Base-by-base conservation (phyloP, 352 stramenopile genomes). In the Pythium myriotylum region DNA sequence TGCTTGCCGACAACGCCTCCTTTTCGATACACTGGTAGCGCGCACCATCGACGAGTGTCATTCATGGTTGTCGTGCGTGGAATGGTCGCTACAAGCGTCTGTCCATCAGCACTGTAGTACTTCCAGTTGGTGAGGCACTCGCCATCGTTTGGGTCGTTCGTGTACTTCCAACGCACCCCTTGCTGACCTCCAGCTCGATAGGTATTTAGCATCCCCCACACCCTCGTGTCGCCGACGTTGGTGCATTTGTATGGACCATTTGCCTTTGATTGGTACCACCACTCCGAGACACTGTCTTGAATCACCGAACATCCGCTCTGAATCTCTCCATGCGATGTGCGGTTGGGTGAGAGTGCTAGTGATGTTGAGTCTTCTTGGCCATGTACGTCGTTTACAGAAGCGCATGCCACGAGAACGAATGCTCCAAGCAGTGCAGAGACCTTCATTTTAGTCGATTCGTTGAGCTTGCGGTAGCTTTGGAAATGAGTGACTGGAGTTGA, bases 81-180 rank as follows among this genome's bases (percentile, higher is more conserved):
- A 12, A 50, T 42, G 0, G 27, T 24, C 14, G 26, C 13, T 7
- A 43, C 20, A 6, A 19, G 19, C 2, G 45, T 55, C 22, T 40
- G 1, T 0, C 53, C 42, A 35, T 52, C 26, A 0, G n/a, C 17
- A 10, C 14, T 19, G 42, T 60, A 60, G 20, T 52, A 60, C n/a
- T 10, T 45, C 53, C 53, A 60, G 53, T 52, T 29, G 10, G n/a
- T 26, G 53, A 60, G 53, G n/a, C 53, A 60, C 45, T 10, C 40
- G 24, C 27, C 5, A 40, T 60, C 40, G 41, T 60, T 60, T 2
- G 23, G 7, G 41, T 52, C 40, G 53, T 60, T 33, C 1, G 41
- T 52, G 40, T 60, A 60, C 53, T 42, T 60, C 53, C 53, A 60
- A 41, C 52, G 39, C 16, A 51, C 26, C 4, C 35, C 23, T 27